Evolutionary conservation across 2,329 filamentous ascomycete genomes (phyloP).

Genomic region (Botrytis tulipae): DNA sequence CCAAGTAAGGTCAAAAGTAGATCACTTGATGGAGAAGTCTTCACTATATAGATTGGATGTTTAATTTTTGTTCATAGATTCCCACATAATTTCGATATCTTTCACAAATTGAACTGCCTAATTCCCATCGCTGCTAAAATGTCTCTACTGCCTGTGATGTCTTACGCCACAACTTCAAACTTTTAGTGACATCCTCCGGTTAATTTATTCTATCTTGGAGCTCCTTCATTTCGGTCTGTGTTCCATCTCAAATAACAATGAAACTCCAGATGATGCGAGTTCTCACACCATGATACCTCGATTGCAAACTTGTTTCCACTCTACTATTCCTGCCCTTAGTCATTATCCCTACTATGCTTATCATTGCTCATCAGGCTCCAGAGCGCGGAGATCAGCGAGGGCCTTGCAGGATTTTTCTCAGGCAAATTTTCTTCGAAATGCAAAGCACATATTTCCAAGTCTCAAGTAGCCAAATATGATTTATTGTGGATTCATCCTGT

Average conservation of each 20-base stretch:
- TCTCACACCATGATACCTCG: neutral
- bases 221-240: neutral
- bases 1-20: slow-evolving; percentile 37
- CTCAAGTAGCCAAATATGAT: neutral
- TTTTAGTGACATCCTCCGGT: neutral
- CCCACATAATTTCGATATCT: neutral
- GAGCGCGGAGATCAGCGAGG: too few relatives aligned
- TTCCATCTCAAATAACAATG: neutral
- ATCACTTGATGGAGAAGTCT: slow-evolving; percentile 27
- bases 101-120: neutral
- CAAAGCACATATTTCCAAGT: neutral
- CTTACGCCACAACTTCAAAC: neutral
- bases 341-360: too few relatives aligned
- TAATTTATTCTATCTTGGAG: neutral
- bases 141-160: neutral
- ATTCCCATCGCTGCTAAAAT: neutral
- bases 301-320: neutral
- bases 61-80: neutral
- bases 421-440: neutral
- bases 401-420: neutral
- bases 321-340: too few relatives aligned
- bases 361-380: neutral
- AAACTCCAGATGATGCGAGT: neutral
- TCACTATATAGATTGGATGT: slow-evolving; percentile 15
- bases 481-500: neutral